Base-by-base conservation (phyloP, 106 monocot genomes). In the Dactylorhiza incarnata region DNA sequence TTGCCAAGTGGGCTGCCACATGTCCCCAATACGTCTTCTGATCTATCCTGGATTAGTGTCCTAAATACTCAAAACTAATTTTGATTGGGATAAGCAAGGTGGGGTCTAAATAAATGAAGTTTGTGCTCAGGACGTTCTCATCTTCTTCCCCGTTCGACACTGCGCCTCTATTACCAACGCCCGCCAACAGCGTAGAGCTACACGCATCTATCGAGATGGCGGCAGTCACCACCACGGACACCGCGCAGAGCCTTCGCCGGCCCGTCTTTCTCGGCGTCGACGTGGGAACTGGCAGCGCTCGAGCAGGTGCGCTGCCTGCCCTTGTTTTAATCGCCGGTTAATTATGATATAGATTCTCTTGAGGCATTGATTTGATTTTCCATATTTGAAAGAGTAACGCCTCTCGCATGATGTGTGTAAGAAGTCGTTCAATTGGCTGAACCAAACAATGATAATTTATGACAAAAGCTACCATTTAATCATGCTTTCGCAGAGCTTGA, bases 251-350 rank as follows among this genome's bases (percentile, higher is more conserved):
- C 79, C 29, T 74, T 50, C 0, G 54, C 13, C 81, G 82, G 72
- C 54, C 75, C 68, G 86, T 85, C 54, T 97, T 89, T 82, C 90
- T 97, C 51, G 96, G 96, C 73, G 91, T 97, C 79, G 96, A 97
- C 81, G 96, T 97, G 71, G 96, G 96, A 75, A 97, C 96, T 44
- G 89, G 93, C 80, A 97, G 96, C 90, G 96, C 96, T 44, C 90
- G 96, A 16, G 96, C 96, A 78, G 96, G 96, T 81, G 23, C 4
- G 73, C 44, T n/a, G 29, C 53, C 49, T 78, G 22, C 17, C 14
- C 50, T 50, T 26, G 45, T 46, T 69, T 37, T 69, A 37, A 29
- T 65, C 26, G 65, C 29, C 26, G 29, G 26, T 26, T 12, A 11
- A 65, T 59, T 65, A 37, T 65, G 29, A 29, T n/a, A 26, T 7